Evolutionary conservation across 23 red algal genomes (phyloP), one percentile per base, ranked within the genome.

Genomic region (Gracilaria vermiculophylla): DNA sequence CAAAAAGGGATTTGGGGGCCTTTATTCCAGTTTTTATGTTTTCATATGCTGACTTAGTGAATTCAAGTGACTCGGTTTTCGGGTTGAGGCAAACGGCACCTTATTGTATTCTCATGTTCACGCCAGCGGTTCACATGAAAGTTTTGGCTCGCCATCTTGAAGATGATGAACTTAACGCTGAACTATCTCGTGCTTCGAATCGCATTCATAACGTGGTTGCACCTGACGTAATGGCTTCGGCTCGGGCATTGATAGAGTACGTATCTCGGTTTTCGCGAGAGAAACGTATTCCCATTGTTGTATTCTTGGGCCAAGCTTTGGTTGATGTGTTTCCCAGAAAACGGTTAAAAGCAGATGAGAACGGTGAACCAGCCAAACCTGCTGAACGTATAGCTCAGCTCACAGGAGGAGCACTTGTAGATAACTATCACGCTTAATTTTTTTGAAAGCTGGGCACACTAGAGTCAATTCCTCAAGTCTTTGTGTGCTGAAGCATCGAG

Each of bases 211-310:
- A 86, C 56, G 44, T 80, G 0, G 76, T 91, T 67, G 57, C 76
- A 20, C 87, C 87, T 27, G 90, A 93, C 34, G 80, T 85, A 13
- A 70, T 53, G 21, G 90, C 80, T 37, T 76, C 72, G 20, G 90
- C 81, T 13, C 79, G 90, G 11, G 70, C 73, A 44, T 40, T 93
- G 35, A 78, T 86, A 21, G 84, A 94, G 48, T 84, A 94, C 60
- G 85, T 94, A 24, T 88, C 81, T 52, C 61, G 78, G 32, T 94
- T 94, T 83, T 57, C 84, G 36, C 71, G 92, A 73, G 82, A 88
- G 27, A 94, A 90, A 48, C 70, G 77, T 11, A 94, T 94, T 53
- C 92, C 92, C 12, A 94, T 94, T 28, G 92, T 94, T 78, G 78
- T 89, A 29, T 94, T 89, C 54, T 77, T 94, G 16, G 92, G 92